Percentiles rank a stretch among this genome's conserved stretches.
Evolutionary conservation across 257 asterid genomes (phyloP).

Genomic region (Vinca minor): DNA sequence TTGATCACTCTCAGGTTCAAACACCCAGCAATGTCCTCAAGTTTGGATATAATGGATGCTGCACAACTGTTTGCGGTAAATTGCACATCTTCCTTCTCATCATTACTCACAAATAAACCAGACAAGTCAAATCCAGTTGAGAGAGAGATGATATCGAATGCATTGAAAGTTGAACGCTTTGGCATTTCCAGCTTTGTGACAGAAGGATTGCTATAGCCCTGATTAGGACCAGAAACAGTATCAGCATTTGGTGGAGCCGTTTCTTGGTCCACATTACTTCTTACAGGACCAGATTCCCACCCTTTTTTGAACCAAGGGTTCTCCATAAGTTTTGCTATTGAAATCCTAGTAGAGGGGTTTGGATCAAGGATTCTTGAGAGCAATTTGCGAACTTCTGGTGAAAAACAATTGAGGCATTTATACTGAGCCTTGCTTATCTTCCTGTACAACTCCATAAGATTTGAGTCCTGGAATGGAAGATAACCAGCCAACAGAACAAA

Average conservation of each 20-base stretch:
- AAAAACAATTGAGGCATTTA: conserved; percentile 60
- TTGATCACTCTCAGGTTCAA: conserved; percentile 36
- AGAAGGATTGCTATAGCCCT: conserved; percentile 1
- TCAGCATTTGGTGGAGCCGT: conserved; percentile 17
- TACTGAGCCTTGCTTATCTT: conserved; percentile 45
- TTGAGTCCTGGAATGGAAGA: conserved; percentile 58
- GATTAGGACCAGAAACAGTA: conserved; percentile 5
- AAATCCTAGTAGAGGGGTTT: conserved; percentile 49
- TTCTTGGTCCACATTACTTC: conserved; percentile 14
- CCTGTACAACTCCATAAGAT: conserved; percentile 60
- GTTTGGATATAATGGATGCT: conserved; percentile 34
- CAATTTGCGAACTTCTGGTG: conserved; percentile 41
- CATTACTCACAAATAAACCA: conserved; percentile 54
- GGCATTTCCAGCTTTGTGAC: conserved; percentile 23
- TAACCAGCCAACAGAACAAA: conserved; percentile 59
- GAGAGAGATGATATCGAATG: conserved; percentile 73
- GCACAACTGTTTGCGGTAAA: conserved; percentile 45
- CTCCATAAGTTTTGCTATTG: conserved; percentile 48
- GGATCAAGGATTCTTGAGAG: conserved; percentile 62
- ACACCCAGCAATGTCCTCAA: conserved; percentile 42
- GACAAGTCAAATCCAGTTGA: conserved; percentile 71
- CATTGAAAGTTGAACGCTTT: conserved; percentile 42
- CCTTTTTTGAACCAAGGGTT: conserved; percentile 61
- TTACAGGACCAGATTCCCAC: conserved; percentile 12
- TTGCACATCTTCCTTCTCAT: conserved; percentile 53